Evolutionary conservation across 1,284 basidiomycete species (phyloP).

Genomic region (Vanrija pseudolonga): DNA sequence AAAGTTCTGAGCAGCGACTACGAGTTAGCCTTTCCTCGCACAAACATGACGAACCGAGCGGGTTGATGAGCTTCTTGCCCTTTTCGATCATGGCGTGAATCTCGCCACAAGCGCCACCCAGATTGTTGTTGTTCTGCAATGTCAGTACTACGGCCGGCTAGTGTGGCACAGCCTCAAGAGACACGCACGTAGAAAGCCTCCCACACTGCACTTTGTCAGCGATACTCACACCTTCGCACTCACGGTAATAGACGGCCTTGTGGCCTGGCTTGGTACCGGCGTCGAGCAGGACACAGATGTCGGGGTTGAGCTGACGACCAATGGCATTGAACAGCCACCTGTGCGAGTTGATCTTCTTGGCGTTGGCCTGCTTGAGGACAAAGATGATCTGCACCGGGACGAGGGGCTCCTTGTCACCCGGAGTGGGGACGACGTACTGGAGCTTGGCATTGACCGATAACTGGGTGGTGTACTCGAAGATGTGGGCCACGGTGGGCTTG

Average conservation of each 20-base stretch:
- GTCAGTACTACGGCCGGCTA: constrained; percentile 2
- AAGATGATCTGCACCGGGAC: constrained; percentile 94
- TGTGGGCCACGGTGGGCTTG: constrained; percentile 86
- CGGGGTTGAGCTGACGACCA: constrained; percentile 78
- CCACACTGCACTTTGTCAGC: constrained; percentile 59
- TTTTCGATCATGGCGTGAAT: constrained; percentile 93
- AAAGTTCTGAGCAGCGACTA: constrained; percentile 88
- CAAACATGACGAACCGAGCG: constrained; percentile 55
- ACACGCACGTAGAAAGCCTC: constrained; percentile 59
- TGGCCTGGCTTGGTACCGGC: constrained; percentile 95
- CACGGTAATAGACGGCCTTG: constrained; percentile 86
- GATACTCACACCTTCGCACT: constrained; percentile 11
- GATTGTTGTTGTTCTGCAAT: constrained; percentile 53
- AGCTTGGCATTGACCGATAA: constrained; percentile 86
- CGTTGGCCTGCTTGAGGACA: constrained; percentile 92
- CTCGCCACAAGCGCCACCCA: constrained; percentile 83
- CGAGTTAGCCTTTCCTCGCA: not conserved
- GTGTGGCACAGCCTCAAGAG: not conserved
- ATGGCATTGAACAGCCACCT: constrained; percentile 98
- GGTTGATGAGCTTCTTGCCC: constrained; percentile 87
- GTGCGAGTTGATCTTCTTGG: constrained; percentile 89
- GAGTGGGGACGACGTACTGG: constrained; percentile 82
- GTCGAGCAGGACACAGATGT: constrained; percentile 84
- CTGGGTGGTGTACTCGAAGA: constrained; percentile 91
- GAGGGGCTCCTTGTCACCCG: constrained; percentile 82